phyloP scores from a whole-genome alignment of 768 basidiomycete species.

The Astraeus odoratus region DNA sequence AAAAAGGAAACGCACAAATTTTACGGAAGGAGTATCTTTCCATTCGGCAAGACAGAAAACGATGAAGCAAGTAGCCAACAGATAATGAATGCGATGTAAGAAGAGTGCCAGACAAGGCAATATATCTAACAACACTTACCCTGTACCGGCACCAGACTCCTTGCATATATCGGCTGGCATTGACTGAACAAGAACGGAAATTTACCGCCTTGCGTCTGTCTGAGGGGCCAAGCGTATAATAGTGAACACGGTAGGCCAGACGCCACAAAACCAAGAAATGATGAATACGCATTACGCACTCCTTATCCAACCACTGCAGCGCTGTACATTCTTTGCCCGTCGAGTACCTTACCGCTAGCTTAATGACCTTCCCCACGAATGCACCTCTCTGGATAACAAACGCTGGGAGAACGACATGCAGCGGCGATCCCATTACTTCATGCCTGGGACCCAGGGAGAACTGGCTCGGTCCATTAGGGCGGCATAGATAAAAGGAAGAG shows the following conservation, averaged over 20 bases:
- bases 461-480: conserved; percentile 23
- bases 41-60: too few species aligned
- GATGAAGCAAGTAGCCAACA: too few species aligned
- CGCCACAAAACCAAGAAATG: too few species aligned
- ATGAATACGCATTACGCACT: conserved; percentile 34
- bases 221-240: conserved; percentile 20
- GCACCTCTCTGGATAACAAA: conserved; percentile 27
- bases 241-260: not conserved
- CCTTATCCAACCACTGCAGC: conserved; percentile 82
- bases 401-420: conserved; percentile 52
- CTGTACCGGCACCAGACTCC: conserved; percentile 74
- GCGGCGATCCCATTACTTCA: conserved; percentile 69
- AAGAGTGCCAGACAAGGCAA: not conserved
- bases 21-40: conserved; percentile 79
- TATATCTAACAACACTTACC: conserved; percentile 29
- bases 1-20: conserved; percentile 48
- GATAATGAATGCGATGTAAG: too few species aligned
- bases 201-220: conserved; percentile 79
- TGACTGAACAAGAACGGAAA: conserved; percentile 90
- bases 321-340: conserved; percentile 74
- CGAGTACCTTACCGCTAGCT: conserved; percentile 55
- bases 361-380: conserved; percentile 12
- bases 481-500: too few species aligned
- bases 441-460: conserved; percentile 51
- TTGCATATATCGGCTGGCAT: conserved; percentile 86